These are phyloP conservation scores for rapeseed (Brassica napus) DNA, from an alignment of 345 rosid genomes.

Conservation along the genomic window DNA sequence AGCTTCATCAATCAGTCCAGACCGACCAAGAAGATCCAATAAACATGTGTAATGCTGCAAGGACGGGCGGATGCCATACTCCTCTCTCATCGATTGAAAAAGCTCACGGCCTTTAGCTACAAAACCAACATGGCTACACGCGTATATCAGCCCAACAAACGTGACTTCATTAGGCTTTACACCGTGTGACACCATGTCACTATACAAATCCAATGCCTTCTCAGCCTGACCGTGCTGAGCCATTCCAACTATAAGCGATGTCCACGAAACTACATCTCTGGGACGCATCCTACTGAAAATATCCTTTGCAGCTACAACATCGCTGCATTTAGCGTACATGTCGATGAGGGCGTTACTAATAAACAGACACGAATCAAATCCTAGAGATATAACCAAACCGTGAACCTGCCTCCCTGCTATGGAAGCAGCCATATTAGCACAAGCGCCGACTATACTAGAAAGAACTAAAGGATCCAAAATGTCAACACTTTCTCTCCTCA, in stretches of 20 bases:
- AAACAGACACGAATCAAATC: constrained; percentile 62
- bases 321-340: constrained; percentile 89
- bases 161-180: constrained; percentile 82
- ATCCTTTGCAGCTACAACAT: constrained; percentile 54
- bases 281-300: constrained; percentile 52
- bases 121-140: constrained; percentile 80
- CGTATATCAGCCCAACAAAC: constrained; percentile 71
- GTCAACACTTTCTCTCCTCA: constrained; percentile 69
- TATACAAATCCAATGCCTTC: constrained; percentile 62
- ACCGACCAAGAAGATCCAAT: constrained; percentile 76
- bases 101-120: constrained; percentile 61
- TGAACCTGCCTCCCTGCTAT: constrained; percentile 72
- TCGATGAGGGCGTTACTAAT: constrained; percentile 70
- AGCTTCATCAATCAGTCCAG: constrained; percentile 72
- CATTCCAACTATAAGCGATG: constrained; percentile 72
- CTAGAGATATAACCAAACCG: constrained; percentile 52
- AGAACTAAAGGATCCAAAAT: constrained; percentile 76
- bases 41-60: constrained; percentile 78
- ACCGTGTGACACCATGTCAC: constrained; percentile 61
- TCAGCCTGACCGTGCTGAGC: constrained; percentile 78
- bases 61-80: constrained; percentile 57
- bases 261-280: constrained; percentile 82
- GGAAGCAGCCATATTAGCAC: constrained; percentile 64
- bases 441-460: constrained; percentile 71
- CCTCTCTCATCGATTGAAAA: constrained; percentile 61